Evolutionary conservation across 2,329 filamentous ascomycete genomes (phyloP), one percentile per base, ranked within the genome.

Genomic region (Beauveria sp.): DNA sequence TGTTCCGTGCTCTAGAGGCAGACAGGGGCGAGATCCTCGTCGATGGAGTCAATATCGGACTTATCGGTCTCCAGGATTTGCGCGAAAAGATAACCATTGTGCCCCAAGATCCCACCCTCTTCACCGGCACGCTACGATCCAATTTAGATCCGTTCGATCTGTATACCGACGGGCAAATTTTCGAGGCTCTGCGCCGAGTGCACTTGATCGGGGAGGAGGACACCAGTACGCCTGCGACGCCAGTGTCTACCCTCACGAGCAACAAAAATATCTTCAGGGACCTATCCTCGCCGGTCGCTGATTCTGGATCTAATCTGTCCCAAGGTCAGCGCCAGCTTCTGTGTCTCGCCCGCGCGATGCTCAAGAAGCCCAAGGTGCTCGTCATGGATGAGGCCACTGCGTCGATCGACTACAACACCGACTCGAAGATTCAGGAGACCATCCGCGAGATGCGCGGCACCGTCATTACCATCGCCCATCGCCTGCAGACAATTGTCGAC

Each of bases 321-420:
- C 94, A 99, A 74, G 94, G 94, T 52, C 94, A 99, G 73, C 87
- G 94, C 8, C 94, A 99, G 74, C 87, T 99, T 10, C 80, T 99
- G 61, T 99, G 94, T 71, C 85, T 99, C 10, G 94, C 93, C 0
- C 88, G 94, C 60, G 94, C 94, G 0, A 85, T 99, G 66, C 87
- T 99, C 64, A 97, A 96, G 76, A 84, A 85, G 40, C 92, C 94
- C 0, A 92, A 90, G 65, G 92, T 99, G 2, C 80, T 99, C n/a
- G 88, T 99, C 70, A 97, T 99, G 94, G 94, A 99, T 74, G 94
- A 99, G 78, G 94, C 94, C 0, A 99, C 94, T 0, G 94, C 94
- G 0, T 96, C 91, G 0, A 97, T 99, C 70, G 94, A 99, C 76
- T 97, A 97, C 75, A 89, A 87, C 5, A 99, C 94, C 2, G 94